phyloP scores from a whole-genome alignment of 2,329 filamentous ascomycete species.

The Nemania sp. region DNA sequence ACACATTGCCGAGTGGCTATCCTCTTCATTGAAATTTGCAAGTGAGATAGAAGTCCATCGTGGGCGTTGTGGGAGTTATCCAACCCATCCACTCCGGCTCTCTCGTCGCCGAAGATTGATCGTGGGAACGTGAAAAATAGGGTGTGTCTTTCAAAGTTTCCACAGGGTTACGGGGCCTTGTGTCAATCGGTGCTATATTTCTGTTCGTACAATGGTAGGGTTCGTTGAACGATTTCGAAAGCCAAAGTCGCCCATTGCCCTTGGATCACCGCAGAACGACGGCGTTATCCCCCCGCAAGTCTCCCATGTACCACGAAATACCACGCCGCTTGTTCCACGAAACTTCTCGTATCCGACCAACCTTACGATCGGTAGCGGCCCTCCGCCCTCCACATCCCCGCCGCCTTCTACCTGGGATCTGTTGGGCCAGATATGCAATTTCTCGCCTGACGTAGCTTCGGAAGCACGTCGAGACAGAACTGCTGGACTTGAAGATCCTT shows the following conservation, averaged over 20 bases:
- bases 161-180: not conserved
- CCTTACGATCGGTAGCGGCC: constrained; percentile 23
- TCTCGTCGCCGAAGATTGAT: not conserved
- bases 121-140: not conserved
- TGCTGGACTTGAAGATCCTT: constrained; percentile 35
- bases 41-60: no score
- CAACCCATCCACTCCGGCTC: not conserved
- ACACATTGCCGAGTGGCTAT: no score
- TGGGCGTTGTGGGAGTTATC: not conserved
- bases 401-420: constrained; percentile 37
- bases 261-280: constrained; percentile 31
- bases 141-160: not conserved
- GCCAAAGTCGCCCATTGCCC: constrained; percentile 31
- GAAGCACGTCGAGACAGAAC: constrained; percentile 27
- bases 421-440: constrained; percentile 37
- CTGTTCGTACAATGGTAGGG: constrained; percentile 36
- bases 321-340: constrained; percentile 31
- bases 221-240: constrained; percentile 38
- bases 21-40: no score
- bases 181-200: constrained; percentile 6
- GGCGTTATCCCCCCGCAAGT: constrained; percentile 18
- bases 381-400: constrained; percentile 13
- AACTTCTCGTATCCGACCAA: constrained; percentile 42
- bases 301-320: constrained; percentile 19
- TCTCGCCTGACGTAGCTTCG: constrained; percentile 33